Evolutionary conservation across 148 eudicot species (phyloP).

Genomic region (Rhododendron griersonianum): DNA sequence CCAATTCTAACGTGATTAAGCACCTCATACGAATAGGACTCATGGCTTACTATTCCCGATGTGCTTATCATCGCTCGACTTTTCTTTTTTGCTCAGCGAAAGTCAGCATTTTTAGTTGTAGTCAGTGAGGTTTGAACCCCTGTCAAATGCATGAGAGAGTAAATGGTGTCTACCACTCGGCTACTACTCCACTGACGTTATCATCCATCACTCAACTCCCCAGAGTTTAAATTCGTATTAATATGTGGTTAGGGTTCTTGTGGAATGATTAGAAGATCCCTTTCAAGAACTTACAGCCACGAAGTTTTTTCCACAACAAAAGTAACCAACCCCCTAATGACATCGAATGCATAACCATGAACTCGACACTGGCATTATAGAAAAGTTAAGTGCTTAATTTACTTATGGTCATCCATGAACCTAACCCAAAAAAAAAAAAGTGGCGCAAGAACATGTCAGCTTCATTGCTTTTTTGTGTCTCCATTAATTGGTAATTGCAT

Average conservation of each 20-base stretch:
- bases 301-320: background rate
- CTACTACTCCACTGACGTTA: too few relatives aligned
- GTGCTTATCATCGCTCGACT: background rate
- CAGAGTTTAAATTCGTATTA: background rate
- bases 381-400: background rate
- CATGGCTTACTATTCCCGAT: background rate
- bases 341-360: background rate
- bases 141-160: background rate
- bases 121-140: background rate
- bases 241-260: background rate
- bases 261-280: background rate
- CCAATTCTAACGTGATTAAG: background rate
- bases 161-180: background rate
- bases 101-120: background rate
- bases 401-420: background rate
- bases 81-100: background rate
- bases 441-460: background rate
- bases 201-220: background rate
- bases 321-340: background rate
- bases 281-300: background rate
- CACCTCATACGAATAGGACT: background rate
- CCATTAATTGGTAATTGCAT: background rate
- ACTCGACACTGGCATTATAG: background rate
- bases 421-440: background rate
- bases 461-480: slow-evolving; percentile 1